Base-by-base conservation (phyloP, 148 eudicot species). In the Rhododendron griersonianum region DNA sequence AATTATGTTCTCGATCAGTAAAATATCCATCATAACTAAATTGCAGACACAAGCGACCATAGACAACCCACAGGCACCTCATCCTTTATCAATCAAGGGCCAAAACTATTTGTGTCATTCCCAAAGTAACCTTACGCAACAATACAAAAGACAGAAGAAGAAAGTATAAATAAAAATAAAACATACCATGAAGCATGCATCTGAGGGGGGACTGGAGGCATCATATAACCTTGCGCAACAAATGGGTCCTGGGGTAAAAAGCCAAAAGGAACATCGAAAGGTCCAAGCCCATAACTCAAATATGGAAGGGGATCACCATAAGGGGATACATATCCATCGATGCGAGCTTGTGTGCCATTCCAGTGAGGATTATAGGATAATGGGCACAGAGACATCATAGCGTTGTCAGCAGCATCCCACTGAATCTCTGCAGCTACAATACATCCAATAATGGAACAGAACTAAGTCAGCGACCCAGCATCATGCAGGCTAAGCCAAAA, bases 331-430 rank as follows among this genome's bases (percentile, higher is more conserved):
- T 83, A 95, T 45, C 90, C 93, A 81, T 94, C 94, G 80, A 93
- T 88, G 35, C 93, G 92, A 89, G 92, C 94, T 87, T 95, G 99
- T 92, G 93, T 92, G 84, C 96, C 98, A 2, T 78, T 89, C 95
- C 95, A 93, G 80, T 87, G 93, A 35, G 98, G 98, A 88, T 93
- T 91, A 86, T 91, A 93, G 18, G 88, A 85, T 78, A 94, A 82
- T 81, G 92, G 96, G 45, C 90, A 92, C 90, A 91, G 89, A 81
- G 87, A 92, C 95, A 90, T 91, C 94, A 91, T 92, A 83, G 89
- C 90, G 87, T 93, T 86, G 74, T 92, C 93, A 87, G 93, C 89
- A 63, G 91, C 90, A 87, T 91, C 92, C 96, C 98, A 94, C 89
- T 92, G 98, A 95, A 93, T 92, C 80, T 95, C 99, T 61, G 92